phyloP scores from a whole-genome alignment of 2,329 filamentous ascomycete species.

The Neofusicoccum umdonicola region DNA sequence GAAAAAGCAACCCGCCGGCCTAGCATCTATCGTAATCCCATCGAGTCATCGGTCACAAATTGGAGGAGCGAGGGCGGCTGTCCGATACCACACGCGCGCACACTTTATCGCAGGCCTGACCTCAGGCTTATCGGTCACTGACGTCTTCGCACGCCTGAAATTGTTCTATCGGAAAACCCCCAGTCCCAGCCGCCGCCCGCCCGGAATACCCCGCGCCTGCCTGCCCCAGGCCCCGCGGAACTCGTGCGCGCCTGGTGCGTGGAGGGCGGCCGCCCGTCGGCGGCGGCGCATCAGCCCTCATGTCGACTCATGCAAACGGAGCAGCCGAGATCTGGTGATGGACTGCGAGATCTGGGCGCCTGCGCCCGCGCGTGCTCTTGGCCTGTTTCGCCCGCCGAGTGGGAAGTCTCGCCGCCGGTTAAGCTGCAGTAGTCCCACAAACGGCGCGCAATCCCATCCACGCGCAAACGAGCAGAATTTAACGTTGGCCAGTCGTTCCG shows the following conservation, averaged over 20 bases:
- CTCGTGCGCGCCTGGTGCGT: background rate
- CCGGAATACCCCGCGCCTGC: background rate
- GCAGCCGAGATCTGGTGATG: background rate
- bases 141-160: too few species aligned
- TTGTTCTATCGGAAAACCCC: background rate
- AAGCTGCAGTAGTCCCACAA: too few species aligned
- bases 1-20: background rate
- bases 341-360: background rate
- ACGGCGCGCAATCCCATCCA: background rate
- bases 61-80: background rate
- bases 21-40: background rate
- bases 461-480: background rate
- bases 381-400: background rate
- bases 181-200: too few species aligned
- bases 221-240: background rate
- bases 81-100: too few species aligned
- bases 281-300: background rate
- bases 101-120: too few species aligned
- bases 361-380: background rate
- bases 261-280: background rate
- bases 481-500: background rate
- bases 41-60: constrained; percentile 3
- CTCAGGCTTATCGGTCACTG: too few species aligned
- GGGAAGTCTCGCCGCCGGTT: background rate
- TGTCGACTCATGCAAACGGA: background rate